Percentiles rank a stretch among this genome's conserved stretches.
phyloP scores from a whole-genome alignment of 805 yeast genomes.

The Osmozyma mogii region DNA sequence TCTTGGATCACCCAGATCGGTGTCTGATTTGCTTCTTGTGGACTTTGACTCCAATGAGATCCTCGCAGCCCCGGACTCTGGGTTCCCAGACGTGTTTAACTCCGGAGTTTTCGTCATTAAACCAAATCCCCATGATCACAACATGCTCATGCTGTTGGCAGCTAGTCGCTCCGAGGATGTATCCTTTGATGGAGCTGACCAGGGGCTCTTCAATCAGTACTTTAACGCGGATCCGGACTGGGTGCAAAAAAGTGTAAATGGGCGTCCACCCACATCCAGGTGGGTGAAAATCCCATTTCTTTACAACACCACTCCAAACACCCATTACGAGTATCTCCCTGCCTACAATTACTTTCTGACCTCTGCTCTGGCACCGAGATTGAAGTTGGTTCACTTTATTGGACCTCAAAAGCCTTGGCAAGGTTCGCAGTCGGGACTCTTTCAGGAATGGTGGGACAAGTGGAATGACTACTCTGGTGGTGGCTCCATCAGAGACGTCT shows the following conservation, averaged over 20 bases:
- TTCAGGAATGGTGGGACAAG: slow-evolving; percentile 31
- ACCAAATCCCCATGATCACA: slow-evolving; percentile 9
- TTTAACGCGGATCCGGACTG: slow-evolving; percentile 42
- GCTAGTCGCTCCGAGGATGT: slow-evolving; percentile 10
- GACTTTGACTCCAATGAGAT: slow-evolving; percentile 10
- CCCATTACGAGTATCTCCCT: slow-evolving; percentile 63
- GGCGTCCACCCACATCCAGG: slow-evolving; percentile 12
- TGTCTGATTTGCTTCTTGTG: slow-evolving; percentile 20
- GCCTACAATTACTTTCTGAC: slow-evolving; percentile 60
- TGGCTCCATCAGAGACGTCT: slow-evolving; percentile 15
- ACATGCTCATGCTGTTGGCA: slow-evolving; percentile 24
- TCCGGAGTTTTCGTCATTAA: slow-evolving; percentile 13
- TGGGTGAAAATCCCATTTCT: slow-evolving; percentile 76
- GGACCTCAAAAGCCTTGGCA: slow-evolving; percentile 59
- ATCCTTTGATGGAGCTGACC: slow-evolving; percentile 85
- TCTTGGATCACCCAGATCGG: slow-evolving; percentile 9
- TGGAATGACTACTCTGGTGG: slow-evolving; percentile 27
- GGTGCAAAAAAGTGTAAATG: slow-evolving; percentile 13
- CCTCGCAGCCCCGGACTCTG: slow-evolving; percentile 15
- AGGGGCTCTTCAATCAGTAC: slow-evolving; percentile 76
- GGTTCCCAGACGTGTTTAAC: slow-evolving; percentile 15
- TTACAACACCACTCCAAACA: slow-evolving; percentile 70
- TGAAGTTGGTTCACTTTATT: slow-evolving; percentile 58
- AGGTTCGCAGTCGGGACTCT: slow-evolving; percentile 12
- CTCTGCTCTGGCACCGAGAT: too few relatives aligned